Evolutionary conservation across 1,284 basidiomycete species (phyloP).

Genomic region (Somion occarium): DNA sequence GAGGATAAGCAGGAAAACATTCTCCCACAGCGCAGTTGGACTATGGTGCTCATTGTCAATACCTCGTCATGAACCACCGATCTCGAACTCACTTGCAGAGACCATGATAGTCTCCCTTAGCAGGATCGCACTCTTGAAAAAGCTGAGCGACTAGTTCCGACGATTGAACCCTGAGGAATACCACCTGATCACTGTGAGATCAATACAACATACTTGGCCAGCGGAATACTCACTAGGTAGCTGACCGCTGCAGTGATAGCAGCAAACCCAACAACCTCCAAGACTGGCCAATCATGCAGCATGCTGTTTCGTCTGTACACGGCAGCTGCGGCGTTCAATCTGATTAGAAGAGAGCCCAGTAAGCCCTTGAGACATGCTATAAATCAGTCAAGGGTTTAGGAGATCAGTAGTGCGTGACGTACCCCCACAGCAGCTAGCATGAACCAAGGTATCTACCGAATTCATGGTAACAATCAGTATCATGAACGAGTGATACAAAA

Average conservation of each 20-base stretch:
- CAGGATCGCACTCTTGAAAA: slow-evolving; percentile 67
- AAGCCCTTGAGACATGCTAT: slow-evolving; percentile 40
- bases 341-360: slow-evolving; percentile 60
- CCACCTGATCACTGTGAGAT: slow-evolving; percentile 25
- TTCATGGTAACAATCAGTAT: slow-evolving; percentile 1
- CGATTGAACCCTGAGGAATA: slow-evolving; percentile 53
- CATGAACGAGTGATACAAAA: slow-evolving; percentile 1
- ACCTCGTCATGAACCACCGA: neutral
- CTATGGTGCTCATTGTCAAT: slow-evolving; percentile 28
- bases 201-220: neutral
- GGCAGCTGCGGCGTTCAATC: slow-evolving; percentile 59
- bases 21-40: slow-evolving; percentile 58
- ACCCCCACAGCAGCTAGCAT: slow-evolving; percentile 58
- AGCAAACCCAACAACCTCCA: slow-evolving; percentile 59
- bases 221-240: slow-evolving; percentile 46
- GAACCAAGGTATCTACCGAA: slow-evolving; percentile 58
- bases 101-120: slow-evolving; percentile 63
- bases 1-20: slow-evolving; percentile 58
- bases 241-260: slow-evolving; percentile 65
- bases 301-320: slow-evolving; percentile 54
- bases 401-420: slow-evolving; percentile 14
- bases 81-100: slow-evolving; percentile 59
- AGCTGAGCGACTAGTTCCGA: slow-evolving; percentile 69
- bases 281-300: slow-evolving; percentile 55
- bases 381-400: neutral